These are phyloP conservation scores for Rosa rugosa DNA, from an alignment of 306 rosid species.

Conservation along the genomic window DNA sequence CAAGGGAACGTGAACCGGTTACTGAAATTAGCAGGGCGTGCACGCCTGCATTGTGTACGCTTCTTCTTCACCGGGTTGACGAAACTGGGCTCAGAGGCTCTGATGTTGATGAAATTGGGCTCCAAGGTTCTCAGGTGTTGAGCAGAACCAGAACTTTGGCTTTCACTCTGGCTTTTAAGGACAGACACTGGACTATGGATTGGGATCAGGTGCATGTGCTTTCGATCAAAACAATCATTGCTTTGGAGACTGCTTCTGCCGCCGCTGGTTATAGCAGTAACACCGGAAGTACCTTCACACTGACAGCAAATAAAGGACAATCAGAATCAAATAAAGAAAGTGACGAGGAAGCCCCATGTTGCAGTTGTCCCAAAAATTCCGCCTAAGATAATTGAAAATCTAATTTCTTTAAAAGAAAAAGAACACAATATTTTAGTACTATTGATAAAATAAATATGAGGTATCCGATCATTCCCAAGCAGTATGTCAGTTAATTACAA, in stretches of 20 bases:
- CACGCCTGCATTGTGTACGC: conserved; percentile 68
- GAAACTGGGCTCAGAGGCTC: conserved; percentile 29
- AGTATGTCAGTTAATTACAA: not conserved
- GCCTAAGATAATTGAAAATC: not conserved
- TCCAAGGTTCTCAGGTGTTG: conserved; percentile 44
- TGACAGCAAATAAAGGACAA: conserved; percentile 21
- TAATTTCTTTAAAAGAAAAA: not conserved
- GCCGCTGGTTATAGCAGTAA: conserved; percentile 8
- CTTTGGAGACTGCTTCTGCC: conserved; percentile 6
- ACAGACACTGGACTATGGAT: conserved; percentile 75
- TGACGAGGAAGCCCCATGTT: not conserved
- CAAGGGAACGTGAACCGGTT: conserved; percentile 15
- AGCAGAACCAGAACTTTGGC: conserved; percentile 56
- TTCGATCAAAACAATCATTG: conserved; percentile 30
- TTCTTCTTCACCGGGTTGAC: conserved; percentile 28
- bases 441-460: not conserved
- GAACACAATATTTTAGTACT: not conserved
- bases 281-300: conserved; percentile 26
- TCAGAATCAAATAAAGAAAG: not conserved
- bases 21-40: conserved; percentile 40
- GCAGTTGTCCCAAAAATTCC: not conserved
- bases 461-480: not conserved
- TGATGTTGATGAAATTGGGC: conserved; percentile 41
- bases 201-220: conserved; percentile 41
- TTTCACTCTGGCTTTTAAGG: conserved; percentile 70